These are phyloP conservation scores for Ogataea wickerhamii DNA, from an alignment of 805 yeast species.

Conservation along the genomic window DNA sequence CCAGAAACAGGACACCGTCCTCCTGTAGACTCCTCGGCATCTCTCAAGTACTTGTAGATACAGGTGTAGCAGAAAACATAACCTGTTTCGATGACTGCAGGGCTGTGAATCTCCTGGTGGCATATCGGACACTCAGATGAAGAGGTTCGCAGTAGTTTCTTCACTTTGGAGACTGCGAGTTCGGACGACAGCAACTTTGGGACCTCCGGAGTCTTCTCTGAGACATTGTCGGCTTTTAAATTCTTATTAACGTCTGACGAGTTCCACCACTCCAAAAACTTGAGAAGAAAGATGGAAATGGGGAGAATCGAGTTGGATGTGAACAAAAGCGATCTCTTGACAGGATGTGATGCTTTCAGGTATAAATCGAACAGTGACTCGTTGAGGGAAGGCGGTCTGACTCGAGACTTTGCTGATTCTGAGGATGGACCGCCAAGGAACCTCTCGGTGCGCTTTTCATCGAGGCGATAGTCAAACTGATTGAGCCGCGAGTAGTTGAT, in stretches of 20 bases:
- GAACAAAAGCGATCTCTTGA: slow-evolving; percentile 24
- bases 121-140: slow-evolving; percentile 66
- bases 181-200: slow-evolving; percentile 28
- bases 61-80: slow-evolving; percentile 87
- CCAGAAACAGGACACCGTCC: slow-evolving; percentile 87
- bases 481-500: slow-evolving; percentile 65
- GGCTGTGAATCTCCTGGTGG: slow-evolving; percentile 58
- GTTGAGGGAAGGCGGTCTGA: slow-evolving; percentile 39
- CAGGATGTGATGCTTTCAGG: slow-evolving; percentile 17
- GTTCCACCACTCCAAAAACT: slow-evolving; percentile 93
- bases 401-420: slow-evolving; percentile 24
- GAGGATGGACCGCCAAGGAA: slow-evolving; percentile 10
- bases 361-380: slow-evolving; percentile 32
- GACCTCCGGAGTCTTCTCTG: slow-evolving; percentile 22
- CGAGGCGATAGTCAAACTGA: slow-evolving; percentile 44
- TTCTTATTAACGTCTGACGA: slow-evolving; percentile 63
- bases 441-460: slow-evolving; percentile 24
- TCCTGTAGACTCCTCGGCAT: slow-evolving; percentile 44
- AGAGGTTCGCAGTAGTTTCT: slow-evolving; percentile 24
- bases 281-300: slow-evolving; percentile 71
- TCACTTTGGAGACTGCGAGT: slow-evolving; percentile 9
- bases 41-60: slow-evolving; percentile 60
- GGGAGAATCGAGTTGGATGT: slow-evolving; percentile 57
- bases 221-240: slow-evolving; percentile 43
- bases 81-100: slow-evolving; percentile 89